Conservation (phyloP, 768 basidiomycete species). For the Russula sp. region DNA sequence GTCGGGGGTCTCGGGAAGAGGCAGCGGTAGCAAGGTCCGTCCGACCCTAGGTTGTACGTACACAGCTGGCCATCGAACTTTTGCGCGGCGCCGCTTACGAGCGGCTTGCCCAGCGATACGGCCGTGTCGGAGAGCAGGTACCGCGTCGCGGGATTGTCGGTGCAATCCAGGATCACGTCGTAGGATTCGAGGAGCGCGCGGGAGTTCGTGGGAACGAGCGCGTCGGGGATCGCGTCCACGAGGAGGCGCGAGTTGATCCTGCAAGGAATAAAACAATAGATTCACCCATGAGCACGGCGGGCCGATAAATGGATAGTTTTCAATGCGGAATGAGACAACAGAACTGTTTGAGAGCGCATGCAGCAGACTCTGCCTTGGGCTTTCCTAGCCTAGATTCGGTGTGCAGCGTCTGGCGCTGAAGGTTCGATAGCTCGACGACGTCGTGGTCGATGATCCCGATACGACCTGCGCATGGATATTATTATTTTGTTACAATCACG, state of each 20-base stretch:
- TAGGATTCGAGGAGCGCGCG: constrained; percentile 51
- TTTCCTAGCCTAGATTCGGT: constrained; percentile 60
- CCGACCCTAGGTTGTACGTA: constrained; percentile 57
- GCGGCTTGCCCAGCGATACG: constrained; percentile 65
- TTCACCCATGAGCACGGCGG: background rate
- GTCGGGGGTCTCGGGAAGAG: constrained; percentile 75
- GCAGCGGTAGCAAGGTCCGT: constrained; percentile 91
- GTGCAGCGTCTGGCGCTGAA: constrained; percentile 92
- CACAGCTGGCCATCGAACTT: constrained; percentile 76
- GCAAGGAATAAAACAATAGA: background rate
- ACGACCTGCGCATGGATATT: constrained; percentile 43
- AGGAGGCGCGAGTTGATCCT: constrained; percentile 72
- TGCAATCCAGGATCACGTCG: constrained; percentile 85
- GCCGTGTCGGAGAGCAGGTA: constrained; percentile 89
- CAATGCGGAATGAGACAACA: background rate
- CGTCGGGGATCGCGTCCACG: constrained; percentile 46
- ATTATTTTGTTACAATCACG: background rate
- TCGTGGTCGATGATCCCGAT: constrained; percentile 90
- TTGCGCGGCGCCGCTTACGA: constrained; percentile 91
- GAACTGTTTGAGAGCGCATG: constrained; percentile 58
- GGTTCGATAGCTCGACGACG: constrained; percentile 78
- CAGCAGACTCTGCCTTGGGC: constrained; percentile 79
- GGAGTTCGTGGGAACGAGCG: constrained; percentile 59
- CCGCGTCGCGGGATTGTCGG: constrained; percentile 86
- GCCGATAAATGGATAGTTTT: no score